Percentiles rank a stretch among this genome's conserved stretches.
These are phyloP conservation scores for Globisporangium rhizosaccharum DNA, from an alignment of 352 stramenopile genomes.

Conservation along the genomic window DNA sequence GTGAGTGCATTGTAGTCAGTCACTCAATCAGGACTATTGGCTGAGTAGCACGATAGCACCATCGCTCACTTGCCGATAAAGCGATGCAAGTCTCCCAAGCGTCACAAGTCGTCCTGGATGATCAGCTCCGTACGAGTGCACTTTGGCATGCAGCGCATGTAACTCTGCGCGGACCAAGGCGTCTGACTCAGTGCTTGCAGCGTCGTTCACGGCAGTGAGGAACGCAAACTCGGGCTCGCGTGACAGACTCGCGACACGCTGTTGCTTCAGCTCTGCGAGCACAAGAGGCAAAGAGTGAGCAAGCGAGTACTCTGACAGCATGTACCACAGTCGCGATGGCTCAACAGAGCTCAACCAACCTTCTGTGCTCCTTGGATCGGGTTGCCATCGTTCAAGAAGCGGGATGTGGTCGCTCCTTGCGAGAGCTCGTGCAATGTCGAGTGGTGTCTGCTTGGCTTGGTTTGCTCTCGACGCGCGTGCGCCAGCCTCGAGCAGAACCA, in stretches of 20 bases:
- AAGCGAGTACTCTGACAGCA: neutral
- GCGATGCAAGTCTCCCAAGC: constrained; percentile 30
- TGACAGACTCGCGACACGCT: constrained; percentile 13
- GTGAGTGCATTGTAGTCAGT: neutral
- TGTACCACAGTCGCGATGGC: neutral
- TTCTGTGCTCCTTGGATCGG: constrained; percentile 28
- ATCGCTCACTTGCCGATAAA: constrained; percentile 25
- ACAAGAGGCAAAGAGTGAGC: neutral
- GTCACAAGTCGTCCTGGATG: constrained; percentile 30
- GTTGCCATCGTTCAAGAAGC: constrained; percentile 49
- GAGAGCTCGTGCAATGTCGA: constrained; percentile 33
- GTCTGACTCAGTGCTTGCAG: constrained; percentile 24
- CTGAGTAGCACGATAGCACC: too few relatives aligned
- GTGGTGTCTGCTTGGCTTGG: constrained; percentile 24
- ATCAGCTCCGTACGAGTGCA: constrained; percentile 23
- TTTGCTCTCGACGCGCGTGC: constrained; percentile 27
- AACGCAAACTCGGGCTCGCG: constrained; percentile 7
- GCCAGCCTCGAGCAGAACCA: constrained; percentile 53
- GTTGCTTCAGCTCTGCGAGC: constrained; percentile 23
- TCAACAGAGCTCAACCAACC: constrained; percentile 15
- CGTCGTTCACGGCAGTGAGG: constrained; percentile 2
- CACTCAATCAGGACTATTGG: too few relatives aligned
- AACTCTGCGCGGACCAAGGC: constrained; percentile 34
- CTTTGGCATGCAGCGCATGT: constrained; percentile 50
- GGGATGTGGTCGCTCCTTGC: constrained; percentile 27